A percentile compares a stretch with the other conserved stretches of the same genome.
Evolutionary conservation across 371 early-diverging fungal species (phyloP).

Genomic region (Homolaphlyctis polyrhiza): DNA sequence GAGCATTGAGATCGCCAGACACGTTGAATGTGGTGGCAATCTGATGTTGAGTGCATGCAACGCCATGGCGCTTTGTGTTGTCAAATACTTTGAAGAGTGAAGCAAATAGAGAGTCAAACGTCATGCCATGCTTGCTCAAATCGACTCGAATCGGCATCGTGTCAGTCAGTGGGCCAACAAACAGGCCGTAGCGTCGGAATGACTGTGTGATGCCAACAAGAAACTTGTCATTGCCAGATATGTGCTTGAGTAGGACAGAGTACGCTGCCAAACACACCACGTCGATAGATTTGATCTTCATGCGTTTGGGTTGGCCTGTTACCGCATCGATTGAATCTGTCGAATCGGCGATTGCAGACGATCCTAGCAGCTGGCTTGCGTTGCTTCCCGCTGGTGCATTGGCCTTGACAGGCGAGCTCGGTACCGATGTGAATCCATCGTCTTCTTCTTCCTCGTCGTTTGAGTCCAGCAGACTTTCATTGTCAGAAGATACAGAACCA

Average conservation of each 20-base stretch:
- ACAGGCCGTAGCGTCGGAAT: constrained; percentile 26
- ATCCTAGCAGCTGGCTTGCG: no score
- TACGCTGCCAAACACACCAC: constrained; percentile 41
- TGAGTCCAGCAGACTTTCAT: constrained; percentile 12
- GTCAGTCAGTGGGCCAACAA: constrained; percentile 39
- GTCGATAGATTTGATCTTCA: constrained; percentile 9
- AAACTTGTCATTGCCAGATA: constrained; percentile 37
- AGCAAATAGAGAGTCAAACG: constrained; percentile 27
- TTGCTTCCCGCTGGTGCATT: not conserved
- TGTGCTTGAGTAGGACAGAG: constrained; percentile 42
- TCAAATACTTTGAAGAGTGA: constrained; percentile 12
- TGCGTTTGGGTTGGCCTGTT: not conserved
- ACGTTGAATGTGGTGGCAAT: constrained; percentile 15
- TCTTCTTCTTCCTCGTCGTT: constrained; percentile 7
- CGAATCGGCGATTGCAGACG: constrained; percentile 1
- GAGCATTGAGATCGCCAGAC: constrained; percentile 17
- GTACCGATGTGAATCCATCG: not conserved
- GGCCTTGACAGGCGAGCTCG: not conserved
- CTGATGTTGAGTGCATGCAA: constrained; percentile 15
- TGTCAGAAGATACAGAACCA: constrained; percentile 13
- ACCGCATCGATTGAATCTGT: not conserved
- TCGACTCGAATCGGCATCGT: constrained; percentile 43
- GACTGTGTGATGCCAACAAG: constrained; percentile 28
- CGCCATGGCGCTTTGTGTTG: constrained; percentile 14
- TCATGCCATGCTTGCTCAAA: constrained; percentile 24